Evolutionary conservation across 73 alveolate genomes (phyloP).

Genomic region (Effrenium voratum): DNA sequence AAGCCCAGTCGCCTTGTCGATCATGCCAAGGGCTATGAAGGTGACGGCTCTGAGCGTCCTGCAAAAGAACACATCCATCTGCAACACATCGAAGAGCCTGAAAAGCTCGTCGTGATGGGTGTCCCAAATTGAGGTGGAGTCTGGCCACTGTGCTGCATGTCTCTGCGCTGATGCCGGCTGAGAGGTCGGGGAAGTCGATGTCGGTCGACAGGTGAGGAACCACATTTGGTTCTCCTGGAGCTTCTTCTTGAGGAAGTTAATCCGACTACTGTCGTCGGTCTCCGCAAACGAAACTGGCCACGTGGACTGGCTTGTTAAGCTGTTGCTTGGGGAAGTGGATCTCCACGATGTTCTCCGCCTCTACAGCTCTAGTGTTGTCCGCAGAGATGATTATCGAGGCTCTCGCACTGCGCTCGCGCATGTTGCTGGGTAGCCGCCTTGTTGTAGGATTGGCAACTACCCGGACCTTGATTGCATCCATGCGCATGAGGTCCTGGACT

Average conservation of each 20-base stretch:
- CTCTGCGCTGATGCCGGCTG: not conserved
- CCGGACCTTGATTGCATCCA: not conserved
- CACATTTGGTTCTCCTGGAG: not conserved
- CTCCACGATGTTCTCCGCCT: not conserved
- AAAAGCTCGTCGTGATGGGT: not conserved
- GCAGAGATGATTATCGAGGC: not conserved
- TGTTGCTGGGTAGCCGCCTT: not conserved
- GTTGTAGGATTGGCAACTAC: not conserved
- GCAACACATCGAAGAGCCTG: not conserved
- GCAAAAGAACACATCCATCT: not conserved
- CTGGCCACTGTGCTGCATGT: not conserved
- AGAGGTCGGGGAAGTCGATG: constrained; percentile 21
- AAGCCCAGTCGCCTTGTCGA: constrained; percentile 8
- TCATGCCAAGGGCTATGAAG: not conserved
- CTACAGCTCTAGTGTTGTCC: not conserved
- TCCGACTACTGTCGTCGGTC: not conserved
- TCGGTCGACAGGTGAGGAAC: constrained; percentile 19
- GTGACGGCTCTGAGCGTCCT: not conserved
- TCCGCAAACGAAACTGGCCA: not conserved
- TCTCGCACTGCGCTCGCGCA: not conserved
- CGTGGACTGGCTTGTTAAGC: not conserved
- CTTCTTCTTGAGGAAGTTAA: not conserved
- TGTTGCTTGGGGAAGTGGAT: not conserved
- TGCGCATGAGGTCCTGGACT: not conserved
- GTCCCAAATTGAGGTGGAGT: constrained; percentile 26